These are phyloP conservation scores for Polyporus arcularius DNA, from an alignment of 768 basidiomycete species.

Conservation along the genomic window DNA sequence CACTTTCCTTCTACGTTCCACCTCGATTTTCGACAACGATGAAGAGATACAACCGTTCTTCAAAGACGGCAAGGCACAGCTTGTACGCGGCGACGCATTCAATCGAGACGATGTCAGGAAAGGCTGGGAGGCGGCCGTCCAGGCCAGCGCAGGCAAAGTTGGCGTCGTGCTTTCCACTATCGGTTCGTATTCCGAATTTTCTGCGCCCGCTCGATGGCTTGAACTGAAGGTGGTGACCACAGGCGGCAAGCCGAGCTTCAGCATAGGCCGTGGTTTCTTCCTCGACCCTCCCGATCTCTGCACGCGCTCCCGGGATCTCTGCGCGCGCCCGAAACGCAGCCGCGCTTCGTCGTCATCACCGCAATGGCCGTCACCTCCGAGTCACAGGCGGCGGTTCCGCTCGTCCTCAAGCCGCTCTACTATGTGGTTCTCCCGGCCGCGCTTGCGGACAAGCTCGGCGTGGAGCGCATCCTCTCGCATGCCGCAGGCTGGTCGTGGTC, in stretches of 20 bases:
- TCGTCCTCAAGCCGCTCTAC: conserved; percentile 52
- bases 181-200: conserved; percentile 40
- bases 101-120: conserved; percentile 49
- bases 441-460: conserved; percentile 63
- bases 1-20: conserved; percentile 61
- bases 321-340: conserved; percentile 33
- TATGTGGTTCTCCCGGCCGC: conserved; percentile 42
- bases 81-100: conserved; percentile 65
- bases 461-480: conserved; percentile 52
- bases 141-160: conserved; percentile 33
- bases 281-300: conserved; percentile 58
- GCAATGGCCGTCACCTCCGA: conserved; percentile 50
- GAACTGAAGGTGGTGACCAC: conserved; percentile 2
- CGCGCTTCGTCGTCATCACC: conserved; percentile 56
- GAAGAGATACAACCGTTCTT: conserved; percentile 53
- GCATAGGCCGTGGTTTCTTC: conserved; percentile 42
- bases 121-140: conserved; percentile 46
- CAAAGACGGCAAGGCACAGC: conserved; percentile 48
- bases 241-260: conserved; percentile 53
- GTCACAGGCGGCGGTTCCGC: conserved; percentile 48
- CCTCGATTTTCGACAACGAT: conserved; percentile 55
- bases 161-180: conserved; percentile 64
- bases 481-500: conserved; percentile 55
- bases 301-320: conserved; percentile 47
- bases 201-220: not conserved